Percentiles rank a stretch among this genome's conserved stretches.
These are phyloP conservation scores for Dothidotthia symphoricarpi DNA, from an alignment of 2,329 filamentous ascomycete species.

Conservation along the genomic window DNA sequence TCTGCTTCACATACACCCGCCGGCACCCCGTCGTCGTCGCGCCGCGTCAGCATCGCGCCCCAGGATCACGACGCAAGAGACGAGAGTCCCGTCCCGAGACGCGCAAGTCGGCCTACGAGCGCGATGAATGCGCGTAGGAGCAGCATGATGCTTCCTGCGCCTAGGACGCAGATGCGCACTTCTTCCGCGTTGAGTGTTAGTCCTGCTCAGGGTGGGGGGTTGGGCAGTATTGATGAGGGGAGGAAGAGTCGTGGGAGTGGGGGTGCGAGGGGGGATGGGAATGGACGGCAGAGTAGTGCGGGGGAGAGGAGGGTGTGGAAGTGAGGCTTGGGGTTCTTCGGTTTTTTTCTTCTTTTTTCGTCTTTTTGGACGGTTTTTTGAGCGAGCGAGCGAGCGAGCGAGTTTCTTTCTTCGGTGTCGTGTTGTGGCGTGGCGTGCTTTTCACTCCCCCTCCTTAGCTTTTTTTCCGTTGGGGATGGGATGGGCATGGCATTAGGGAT, in stretches of 20 bases:
- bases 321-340: constrained; percentile 20
- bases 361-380: no score
- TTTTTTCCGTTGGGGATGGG: no score
- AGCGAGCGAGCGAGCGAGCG: no score
- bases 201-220: constrained; percentile 22
- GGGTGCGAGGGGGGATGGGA: constrained; percentile 15
- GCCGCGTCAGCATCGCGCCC: constrained; percentile 21
- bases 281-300: constrained; percentile 15
- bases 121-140: constrained; percentile 31
- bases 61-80: constrained; percentile 24
- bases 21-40: constrained; percentile 24
- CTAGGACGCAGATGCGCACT: constrained; percentile 28
- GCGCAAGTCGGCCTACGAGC: constrained; percentile 29
- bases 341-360: constrained; percentile 3
- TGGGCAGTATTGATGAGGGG: constrained; percentile 26
- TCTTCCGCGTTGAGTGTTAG: constrained; percentile 17
- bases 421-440: no score
- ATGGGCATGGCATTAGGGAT: no score
- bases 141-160: constrained; percentile 31
- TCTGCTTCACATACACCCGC: constrained; percentile 16
- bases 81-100: constrained; percentile 31
- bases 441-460: no score
- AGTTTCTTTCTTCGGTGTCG: no score
- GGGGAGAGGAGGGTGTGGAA: constrained; percentile 27
- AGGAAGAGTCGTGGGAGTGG: constrained; percentile 17